Evolutionary conservation across 208 protist species (phyloP), one percentile per base, ranked within the genome.

Genomic region (Blechomonas ayalai): DNA sequence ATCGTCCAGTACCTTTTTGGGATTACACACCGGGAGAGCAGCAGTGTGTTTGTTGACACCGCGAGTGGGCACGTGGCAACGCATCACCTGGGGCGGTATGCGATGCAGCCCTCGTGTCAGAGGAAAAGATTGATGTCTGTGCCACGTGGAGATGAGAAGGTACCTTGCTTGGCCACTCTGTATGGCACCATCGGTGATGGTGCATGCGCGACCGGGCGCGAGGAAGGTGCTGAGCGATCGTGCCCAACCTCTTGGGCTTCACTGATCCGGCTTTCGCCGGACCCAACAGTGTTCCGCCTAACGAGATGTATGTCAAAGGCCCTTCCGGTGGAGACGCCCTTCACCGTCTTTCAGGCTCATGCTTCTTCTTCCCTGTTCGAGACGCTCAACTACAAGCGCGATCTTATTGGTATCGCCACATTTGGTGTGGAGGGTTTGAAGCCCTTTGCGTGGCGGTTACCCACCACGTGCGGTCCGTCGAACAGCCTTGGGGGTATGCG

Each of bases 1-100:
- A 63, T 88, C 25, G 29, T 90, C 25, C 56, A 82, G 45, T 93
- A 84, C 57, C 53, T 93, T 20, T 56, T 90, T 24, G 81, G 88
- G 52, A 56, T 72, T 2, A 66, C 52, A 9, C 43, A 67, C 9
- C 64, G 85, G 12, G 71, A 82, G 42, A 51, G 49, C 13, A 58
- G 67, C n/a, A 68, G 55, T 20, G 81, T 89, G 41, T 75, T 93
- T 37, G 67, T 90, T 12, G 81, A 90, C 56, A 55, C 67, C 3
- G 48, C 46, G 18, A 71, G 63, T 26, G 85, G 85, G 3, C 85
- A 87, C 52, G 66, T 92, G 1, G 65, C 77, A 19, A 75, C 70
- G 5, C 80, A 84, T 48, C 48, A 63, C 5, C 50, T 92, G 6
- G 84, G 84, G 10, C 61, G 58, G 5, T 78, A 61, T 51, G 66